Percentiles rank a stretch among this genome's conserved stretches.
These are phyloP conservation scores for Papiliotrema flavescens DNA, from an alignment of 1,284 basidiomycete genomes.

Conservation along the genomic window DNA sequence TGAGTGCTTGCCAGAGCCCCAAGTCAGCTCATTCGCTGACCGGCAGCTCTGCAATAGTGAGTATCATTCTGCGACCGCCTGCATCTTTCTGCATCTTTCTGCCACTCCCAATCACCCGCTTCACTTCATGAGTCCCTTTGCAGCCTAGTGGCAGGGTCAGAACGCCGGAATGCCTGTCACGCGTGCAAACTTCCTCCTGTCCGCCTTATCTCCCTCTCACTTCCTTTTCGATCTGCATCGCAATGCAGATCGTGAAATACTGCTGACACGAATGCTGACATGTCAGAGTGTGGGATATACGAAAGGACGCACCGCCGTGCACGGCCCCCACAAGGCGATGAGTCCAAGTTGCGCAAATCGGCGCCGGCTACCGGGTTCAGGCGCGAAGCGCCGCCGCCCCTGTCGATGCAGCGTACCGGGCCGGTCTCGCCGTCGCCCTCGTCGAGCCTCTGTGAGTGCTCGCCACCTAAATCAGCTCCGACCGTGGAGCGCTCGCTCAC, in stretches of 20 bases:
- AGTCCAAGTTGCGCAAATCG: constrained; percentile 10
- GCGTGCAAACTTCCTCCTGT: too few relatives aligned
- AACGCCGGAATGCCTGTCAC: too few relatives aligned
- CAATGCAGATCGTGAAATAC: neutral
- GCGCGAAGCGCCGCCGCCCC: neutral
- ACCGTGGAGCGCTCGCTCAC: too few relatives aligned
- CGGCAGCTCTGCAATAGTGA: constrained; percentile 14
- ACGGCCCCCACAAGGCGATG: constrained; percentile 12
- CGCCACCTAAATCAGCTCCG: too few relatives aligned
- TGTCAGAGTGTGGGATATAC: constrained; percentile 19
- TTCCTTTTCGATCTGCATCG: too few relatives aligned
- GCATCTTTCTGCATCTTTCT: neutral
- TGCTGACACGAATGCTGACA: neutral
- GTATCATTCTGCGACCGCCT: neutral
- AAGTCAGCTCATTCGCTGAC: constrained; percentile 1
- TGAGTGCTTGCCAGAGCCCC: constrained; percentile 4
- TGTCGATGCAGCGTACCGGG: neutral
- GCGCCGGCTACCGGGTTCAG: neutral
- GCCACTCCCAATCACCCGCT: too few relatives aligned
- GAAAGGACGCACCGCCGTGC: constrained; percentile 14
- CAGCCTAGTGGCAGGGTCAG: too few relatives aligned
- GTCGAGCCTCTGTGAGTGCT: constrained; percentile 3
- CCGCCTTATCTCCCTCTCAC: too few relatives aligned
- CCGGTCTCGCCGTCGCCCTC: neutral
- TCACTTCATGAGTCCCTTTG: too few relatives aligned